Conservation (phyloP, 805 yeast genomes). For the Priceomyces carsonii region DNA sequence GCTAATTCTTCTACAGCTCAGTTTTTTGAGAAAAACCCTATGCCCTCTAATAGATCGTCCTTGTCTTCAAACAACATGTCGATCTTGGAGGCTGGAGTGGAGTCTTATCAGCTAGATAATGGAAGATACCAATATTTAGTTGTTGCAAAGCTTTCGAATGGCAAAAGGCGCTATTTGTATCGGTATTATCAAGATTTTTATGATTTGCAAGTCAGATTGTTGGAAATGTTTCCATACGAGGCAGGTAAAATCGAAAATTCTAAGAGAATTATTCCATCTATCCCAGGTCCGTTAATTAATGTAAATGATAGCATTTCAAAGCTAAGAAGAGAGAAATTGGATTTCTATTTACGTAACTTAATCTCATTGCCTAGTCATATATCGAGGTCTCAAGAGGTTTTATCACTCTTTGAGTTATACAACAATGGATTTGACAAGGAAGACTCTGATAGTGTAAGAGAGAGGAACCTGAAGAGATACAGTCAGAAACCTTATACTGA, state of each 20-base stretch:
- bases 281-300: conserved; percentile 93
- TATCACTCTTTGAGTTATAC: conserved; percentile 65
- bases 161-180: conserved; percentile 70
- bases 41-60: conserved; percentile 29
- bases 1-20: conserved; percentile 38
- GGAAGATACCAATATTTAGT: conserved; percentile 90
- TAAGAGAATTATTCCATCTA: conserved; percentile 82
- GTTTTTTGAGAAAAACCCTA: conserved; percentile 26
- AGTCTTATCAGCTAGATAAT: conserved; percentile 74
- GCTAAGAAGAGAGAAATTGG: conserved; percentile 54
- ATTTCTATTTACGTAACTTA: conserved; percentile 54
- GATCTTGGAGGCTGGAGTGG: conserved; percentile 71
- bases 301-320: conserved; percentile 74
- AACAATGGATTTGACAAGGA: conserved; percentile 64
- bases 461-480: conserved; percentile 34
- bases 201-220: conserved; percentile 81
- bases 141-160: conserved; percentile 64
- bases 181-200: conserved; percentile 95
- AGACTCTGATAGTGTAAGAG: conserved; percentile 17
- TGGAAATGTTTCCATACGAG: conserved; percentile 86
- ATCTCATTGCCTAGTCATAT: conserved; percentile 76
- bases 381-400: conserved; percentile 66
- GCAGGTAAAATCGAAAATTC: conserved; percentile 83
- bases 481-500: too few relatives aligned
- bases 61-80: conserved; percentile 31